phyloP scores from a whole-genome alignment of 345 rosid genomes.

The Laguncularia racemosa region DNA sequence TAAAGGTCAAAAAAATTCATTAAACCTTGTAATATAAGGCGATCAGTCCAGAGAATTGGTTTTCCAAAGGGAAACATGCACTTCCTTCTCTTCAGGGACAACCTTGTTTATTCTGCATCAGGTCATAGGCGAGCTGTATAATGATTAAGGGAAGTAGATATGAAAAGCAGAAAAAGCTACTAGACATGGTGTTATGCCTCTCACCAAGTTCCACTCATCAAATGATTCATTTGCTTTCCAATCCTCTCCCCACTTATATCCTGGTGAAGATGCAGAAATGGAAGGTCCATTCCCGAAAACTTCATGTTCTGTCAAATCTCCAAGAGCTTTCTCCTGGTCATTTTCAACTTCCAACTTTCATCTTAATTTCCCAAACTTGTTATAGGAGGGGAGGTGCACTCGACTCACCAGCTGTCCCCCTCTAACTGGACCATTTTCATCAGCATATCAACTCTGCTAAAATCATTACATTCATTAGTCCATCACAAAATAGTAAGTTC shows the following conservation, averaged over 20 bases:
- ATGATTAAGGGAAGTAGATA: background rate
- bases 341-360: slow-evolving; percentile 27
- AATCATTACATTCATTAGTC: too few relatives aligned
- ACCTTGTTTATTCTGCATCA: slow-evolving; percentile 29
- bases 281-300: slow-evolving; percentile 19
- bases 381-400: slow-evolving; percentile 95
- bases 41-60: slow-evolving; percentile 34
- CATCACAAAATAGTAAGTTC: too few relatives aligned
- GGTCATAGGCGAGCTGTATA: slow-evolving; percentile 12
- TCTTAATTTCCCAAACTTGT: slow-evolving; percentile 42
- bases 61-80: slow-evolving; percentile 42
- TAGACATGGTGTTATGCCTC: slow-evolving; percentile 30
- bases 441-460: too few relatives aligned
- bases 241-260: slow-evolving; percentile 22
- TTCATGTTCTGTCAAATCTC: slow-evolving; percentile 17
- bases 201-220: slow-evolving; percentile 20
- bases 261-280: slow-evolving; percentile 21
- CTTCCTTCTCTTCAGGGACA: slow-evolving; percentile 24
- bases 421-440: background rate
- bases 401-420: slow-evolving; percentile 56
- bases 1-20: background rate
- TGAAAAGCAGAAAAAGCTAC: too few relatives aligned
- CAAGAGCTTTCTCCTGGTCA: slow-evolving; percentile 4
- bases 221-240: slow-evolving; percentile 17
- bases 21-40: slow-evolving; percentile 53